Evolutionary conservation across 495 filamentous ascomycete genomes (phyloP).

Genomic region (Aspergillus mulundensis): DNA sequence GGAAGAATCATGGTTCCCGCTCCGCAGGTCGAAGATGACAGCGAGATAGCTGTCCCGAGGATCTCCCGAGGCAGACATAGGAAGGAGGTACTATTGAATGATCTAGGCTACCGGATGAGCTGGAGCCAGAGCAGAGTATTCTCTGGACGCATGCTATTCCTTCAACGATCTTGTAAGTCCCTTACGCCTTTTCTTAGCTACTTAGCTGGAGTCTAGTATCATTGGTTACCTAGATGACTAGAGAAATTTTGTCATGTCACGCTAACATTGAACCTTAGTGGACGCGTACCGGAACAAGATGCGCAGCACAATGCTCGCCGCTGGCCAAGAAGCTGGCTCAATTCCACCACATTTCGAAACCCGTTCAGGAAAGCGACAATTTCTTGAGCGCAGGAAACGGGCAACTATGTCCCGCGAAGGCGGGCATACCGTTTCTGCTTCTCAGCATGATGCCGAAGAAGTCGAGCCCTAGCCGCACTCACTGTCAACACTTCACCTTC

Average conservation of each 20-base stretch:
- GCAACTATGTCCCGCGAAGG: slow-evolving; percentile 12
- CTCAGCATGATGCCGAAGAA: slow-evolving; percentile 37
- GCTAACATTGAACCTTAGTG: slow-evolving; percentile 48
- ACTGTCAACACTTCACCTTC: background rate
- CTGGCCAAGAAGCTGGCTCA: slow-evolving; percentile 64
- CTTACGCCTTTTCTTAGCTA: background rate
- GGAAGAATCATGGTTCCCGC: slow-evolving; percentile 62
- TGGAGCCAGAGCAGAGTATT: slow-evolving; percentile 93
- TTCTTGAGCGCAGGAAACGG: slow-evolving; percentile 58
- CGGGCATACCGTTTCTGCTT: slow-evolving; percentile 22
- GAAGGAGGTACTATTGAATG: slow-evolving; percentile 84
- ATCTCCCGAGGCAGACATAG: slow-evolving; percentile 60
- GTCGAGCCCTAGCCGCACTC: slow-evolving; percentile 30
- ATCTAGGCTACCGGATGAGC: slow-evolving; percentile 89
- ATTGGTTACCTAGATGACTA: no score
- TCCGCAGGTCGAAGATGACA: slow-evolving; percentile 71
- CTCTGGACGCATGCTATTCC: slow-evolving; percentile 75
- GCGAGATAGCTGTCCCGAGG: slow-evolving; percentile 67
- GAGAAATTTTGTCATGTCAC: no score
- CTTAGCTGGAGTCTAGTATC: background rate
- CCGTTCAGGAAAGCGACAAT: slow-evolving; percentile 78
- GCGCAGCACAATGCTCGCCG: slow-evolving; percentile 68
- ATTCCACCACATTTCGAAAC: slow-evolving; percentile 86
- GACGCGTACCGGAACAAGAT: slow-evolving; percentile 95
- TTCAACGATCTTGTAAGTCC: slow-evolving; percentile 86